phyloP scores from a whole-genome alignment of 805 yeast species.

The Candida lessepsii region DNA sequence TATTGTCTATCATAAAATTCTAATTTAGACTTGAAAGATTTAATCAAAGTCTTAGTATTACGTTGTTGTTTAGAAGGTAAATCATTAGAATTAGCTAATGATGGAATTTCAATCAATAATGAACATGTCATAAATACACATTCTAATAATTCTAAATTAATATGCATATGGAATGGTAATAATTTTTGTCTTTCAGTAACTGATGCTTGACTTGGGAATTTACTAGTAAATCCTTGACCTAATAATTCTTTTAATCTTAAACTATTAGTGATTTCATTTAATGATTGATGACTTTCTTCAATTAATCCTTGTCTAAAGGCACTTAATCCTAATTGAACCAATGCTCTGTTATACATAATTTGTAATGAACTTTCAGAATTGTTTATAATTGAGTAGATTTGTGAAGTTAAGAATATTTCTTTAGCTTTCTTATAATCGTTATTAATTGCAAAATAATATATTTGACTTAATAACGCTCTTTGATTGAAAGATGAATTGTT shows the following conservation, averaged over 20 bases:
- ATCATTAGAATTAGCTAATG: slow-evolving; percentile 69
- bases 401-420: slow-evolving; percentile 83
- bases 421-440: slow-evolving; percentile 81
- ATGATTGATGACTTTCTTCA: slow-evolving; percentile 79
- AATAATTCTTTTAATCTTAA: slow-evolving; percentile 85
- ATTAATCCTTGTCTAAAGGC: slow-evolving; percentile 91
- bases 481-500: slow-evolving; percentile 75
- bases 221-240: slow-evolving; percentile 81
- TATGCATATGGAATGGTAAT: slow-evolving; percentile 97
- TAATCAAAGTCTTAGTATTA: slow-evolving; percentile 49
- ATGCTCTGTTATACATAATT: slow-evolving; percentile 90
- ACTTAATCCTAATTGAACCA: slow-evolving; percentile 92
- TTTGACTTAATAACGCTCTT: slow-evolving; percentile 79
- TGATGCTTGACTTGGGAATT: slow-evolving; percentile 57
- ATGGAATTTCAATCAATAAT: slow-evolving; percentile 87
- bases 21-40: slow-evolving; percentile 85
- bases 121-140: slow-evolving; percentile 90
- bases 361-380: slow-evolving; percentile 83
- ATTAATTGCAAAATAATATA: slow-evolving; percentile 89
- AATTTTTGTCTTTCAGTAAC: slow-evolving; percentile 73
- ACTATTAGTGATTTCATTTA: slow-evolving; percentile 84
- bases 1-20: slow-evolving; percentile 93
- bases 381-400: slow-evolving; percentile 78
- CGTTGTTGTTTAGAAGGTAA: slow-evolving; percentile 62
- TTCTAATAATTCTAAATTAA: slow-evolving; percentile 91